Base-by-base conservation (phyloP, 148 eudicot genomes). In the Cornus florida region DNA sequence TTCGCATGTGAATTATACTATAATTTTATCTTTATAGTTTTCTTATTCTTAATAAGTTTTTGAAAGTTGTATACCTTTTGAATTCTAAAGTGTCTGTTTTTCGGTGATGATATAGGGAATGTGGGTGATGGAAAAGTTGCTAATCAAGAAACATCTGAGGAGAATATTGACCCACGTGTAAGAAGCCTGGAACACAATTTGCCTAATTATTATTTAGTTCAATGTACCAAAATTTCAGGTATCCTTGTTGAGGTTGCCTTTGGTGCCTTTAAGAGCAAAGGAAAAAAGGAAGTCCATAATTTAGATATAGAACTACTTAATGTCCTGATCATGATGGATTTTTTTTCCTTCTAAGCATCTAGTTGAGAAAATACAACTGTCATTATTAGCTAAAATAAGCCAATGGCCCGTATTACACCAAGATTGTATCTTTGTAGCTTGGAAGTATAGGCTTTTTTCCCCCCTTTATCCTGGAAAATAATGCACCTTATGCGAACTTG, bases 101-200 rank as follows among this genome's bases (percentile, higher is more conserved):
- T 66, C 65, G 50, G 8, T 68, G 2, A 67, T 81, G 71, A 75
- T 83, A 66, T 86, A 90, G 95, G 85, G 62, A 87, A 78, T 64
- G 70, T 41, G 53, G 83, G 72, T 75, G 84, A 78, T 53, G 77
- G 71, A 57, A 78, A 82, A 69, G 66, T 20, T 68, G 72, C 76
- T 56, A 79, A 56, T 72, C 83, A 75, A 67, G 84, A 82, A 72
- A 76, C 73, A 77, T 77, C 75, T 14, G 81, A 86, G 77, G 78
- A 78, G 80, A 70, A 81, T 24, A 60, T 20, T 23, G 79, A 84
- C 74, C 76, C 86, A 28, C 59, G 73, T 72, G 93, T 87, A 92
- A 90, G 89, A 41, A 39, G 65, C 20, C 23, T 23, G 46, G 59
- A 53, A 53, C 17, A 16, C 2, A 14, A 14, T 11, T 53, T 53